Percentiles rank a stretch among this genome's conserved stretches.
Evolutionary conservation across 306 rosid species (phyloP).

Genomic region (Purshia tridentata): DNA sequence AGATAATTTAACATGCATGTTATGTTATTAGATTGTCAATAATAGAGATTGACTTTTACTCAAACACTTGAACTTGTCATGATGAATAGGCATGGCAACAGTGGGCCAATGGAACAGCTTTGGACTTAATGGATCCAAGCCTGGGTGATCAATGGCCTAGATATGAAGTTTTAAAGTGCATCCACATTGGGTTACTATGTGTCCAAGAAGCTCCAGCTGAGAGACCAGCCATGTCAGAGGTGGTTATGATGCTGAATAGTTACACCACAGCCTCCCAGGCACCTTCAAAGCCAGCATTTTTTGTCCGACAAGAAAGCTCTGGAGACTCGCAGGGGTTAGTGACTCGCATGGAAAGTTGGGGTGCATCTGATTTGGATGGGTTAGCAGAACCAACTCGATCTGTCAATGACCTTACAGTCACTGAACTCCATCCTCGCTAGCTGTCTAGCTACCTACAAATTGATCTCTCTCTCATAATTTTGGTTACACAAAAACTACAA

Average conservation of each 20-base stretch:
- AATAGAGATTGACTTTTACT: not conserved
- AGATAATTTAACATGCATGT: not conserved
- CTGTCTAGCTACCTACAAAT: too few relatives aligned
- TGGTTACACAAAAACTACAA: not conserved
- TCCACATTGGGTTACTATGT: conserved; percentile 32
- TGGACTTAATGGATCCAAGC: conserved; percentile 27
- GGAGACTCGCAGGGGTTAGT: not conserved
- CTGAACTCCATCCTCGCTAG: conserved; percentile 32
- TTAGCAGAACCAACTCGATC: conserved; percentile 3
- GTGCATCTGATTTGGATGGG: not conserved
- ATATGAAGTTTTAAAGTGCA: conserved; percentile 34
- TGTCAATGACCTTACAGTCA: conserved; percentile 22
- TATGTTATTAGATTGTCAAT: not conserved
- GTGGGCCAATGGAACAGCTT: conserved; percentile 29
- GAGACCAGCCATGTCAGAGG: conserved; percentile 34
- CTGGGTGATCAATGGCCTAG: conserved; percentile 29
- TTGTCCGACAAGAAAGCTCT: not conserved
- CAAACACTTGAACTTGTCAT: not conserved
- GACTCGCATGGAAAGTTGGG: conserved; percentile 4
- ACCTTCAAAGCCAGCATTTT: conserved; percentile 30
- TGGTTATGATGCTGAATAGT: conserved; percentile 33
- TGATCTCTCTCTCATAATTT: too few relatives aligned
- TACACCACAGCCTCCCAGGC: conserved; percentile 7
- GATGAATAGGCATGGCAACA: conserved; percentile 32
- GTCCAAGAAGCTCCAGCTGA: conserved; percentile 37